Evolutionary conservation across 441 rosid genomes (phyloP).

Genomic region (Populus hybrid): DNA sequence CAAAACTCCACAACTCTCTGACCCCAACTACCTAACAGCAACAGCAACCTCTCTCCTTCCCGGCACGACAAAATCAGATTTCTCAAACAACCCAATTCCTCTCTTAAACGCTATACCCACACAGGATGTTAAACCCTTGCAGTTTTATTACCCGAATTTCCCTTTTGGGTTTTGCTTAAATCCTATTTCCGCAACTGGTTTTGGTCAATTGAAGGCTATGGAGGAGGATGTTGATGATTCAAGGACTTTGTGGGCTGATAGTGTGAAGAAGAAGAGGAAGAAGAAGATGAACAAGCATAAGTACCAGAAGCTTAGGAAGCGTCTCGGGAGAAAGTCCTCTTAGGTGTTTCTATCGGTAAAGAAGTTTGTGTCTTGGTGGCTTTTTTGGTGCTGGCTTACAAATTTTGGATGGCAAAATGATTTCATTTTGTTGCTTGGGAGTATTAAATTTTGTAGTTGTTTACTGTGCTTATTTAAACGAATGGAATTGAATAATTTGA

Average conservation of each 20-base stretch:
- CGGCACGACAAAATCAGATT: not conserved
- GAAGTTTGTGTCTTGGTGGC: conserved; percentile 1
- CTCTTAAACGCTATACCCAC: conserved; percentile 15
- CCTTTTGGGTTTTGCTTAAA: conserved; percentile 34
- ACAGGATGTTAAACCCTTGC: conserved; percentile 21
- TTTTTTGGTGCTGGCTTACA: not conserved
- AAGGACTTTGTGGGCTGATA: conserved; percentile 53
- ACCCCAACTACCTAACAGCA: conserved; percentile 7
- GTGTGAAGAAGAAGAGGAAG: conserved; percentile 96
- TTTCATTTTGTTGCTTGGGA: too few relatives aligned
- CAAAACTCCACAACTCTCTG: conserved; percentile 16
- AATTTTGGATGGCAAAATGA: not conserved
- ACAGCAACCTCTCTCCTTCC: not conserved
- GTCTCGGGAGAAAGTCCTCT: not conserved
- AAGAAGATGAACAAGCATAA: conserved; percentile 95
- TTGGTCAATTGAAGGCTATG: conserved; percentile 16
- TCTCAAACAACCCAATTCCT: conserved; percentile 21
- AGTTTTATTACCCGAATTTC: conserved; percentile 38
- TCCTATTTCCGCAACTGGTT: conserved; percentile 24
- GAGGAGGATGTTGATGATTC: conserved; percentile 23
- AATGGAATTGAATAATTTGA: not conserved
- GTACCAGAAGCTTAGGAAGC: conserved; percentile 78
- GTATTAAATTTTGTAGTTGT: not conserved
- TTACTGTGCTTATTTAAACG: not conserved
- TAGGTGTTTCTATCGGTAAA: not conserved